phyloP scores from a whole-genome alignment of 345 rosid genomes.

The Ricinus communis region DNA sequence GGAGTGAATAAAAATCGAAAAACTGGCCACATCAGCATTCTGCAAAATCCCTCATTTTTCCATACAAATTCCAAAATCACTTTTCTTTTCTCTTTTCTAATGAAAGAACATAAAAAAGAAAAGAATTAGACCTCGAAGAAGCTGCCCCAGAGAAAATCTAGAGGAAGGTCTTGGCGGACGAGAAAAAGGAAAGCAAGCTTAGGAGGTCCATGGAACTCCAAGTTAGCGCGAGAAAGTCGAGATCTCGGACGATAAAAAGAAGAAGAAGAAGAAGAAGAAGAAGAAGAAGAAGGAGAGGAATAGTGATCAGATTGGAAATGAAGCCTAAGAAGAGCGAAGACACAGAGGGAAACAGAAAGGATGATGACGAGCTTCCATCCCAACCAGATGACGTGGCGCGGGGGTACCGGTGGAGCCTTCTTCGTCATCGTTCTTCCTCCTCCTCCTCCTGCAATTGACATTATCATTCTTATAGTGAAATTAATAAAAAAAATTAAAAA shows the following conservation, averaged over 20 bases:
- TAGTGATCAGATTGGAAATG: constrained; percentile 34
- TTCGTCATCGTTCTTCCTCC: constrained; percentile 47
- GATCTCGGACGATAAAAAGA: constrained; percentile 38
- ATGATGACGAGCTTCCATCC: constrained; percentile 62
- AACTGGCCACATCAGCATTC: constrained; percentile 59
- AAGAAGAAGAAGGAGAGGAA: too few relatives aligned
- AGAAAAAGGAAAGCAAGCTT: constrained; percentile 41
- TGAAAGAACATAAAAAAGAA: neutral
- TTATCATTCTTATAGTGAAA: neutral
- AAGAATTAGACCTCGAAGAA: constrained; percentile 45
- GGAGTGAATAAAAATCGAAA: constrained; percentile 74
- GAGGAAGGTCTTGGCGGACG: constrained; percentile 28
- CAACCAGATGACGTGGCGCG: constrained; percentile 49
- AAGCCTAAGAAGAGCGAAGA: constrained; percentile 51
- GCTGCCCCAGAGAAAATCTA: constrained; percentile 39
- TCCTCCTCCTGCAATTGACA: neutral
- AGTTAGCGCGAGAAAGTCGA: constrained; percentile 28
- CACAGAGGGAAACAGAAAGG: constrained; percentile 51
- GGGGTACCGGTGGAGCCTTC: constrained; percentile 34
- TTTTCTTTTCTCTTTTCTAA: neutral
- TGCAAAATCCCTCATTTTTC: constrained; percentile 20
- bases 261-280: too few relatives aligned
- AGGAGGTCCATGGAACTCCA: constrained; percentile 32
- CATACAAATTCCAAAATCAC: neutral
- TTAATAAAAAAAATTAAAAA: too few relatives aligned